Conservation (phyloP, 2,329 filamentous ascomycete genomes). For the Colletotrichum incanum region DNA sequence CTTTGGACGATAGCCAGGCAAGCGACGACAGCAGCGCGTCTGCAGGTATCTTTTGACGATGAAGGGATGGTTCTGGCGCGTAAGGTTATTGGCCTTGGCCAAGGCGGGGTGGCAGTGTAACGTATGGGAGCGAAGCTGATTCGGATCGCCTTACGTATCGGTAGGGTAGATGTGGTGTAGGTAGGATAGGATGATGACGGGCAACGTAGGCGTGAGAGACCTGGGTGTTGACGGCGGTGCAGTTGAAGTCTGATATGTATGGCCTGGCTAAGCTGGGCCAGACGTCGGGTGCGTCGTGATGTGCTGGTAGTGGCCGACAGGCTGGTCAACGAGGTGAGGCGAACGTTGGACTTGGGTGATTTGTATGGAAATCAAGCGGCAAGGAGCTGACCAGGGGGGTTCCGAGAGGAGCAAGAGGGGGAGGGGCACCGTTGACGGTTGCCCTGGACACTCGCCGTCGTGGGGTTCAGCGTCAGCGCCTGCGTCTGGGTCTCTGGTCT, state of each 20-base stretch:
- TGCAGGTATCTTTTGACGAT: slow-evolving; percentile 7
- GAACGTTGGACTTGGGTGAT: slow-evolving; percentile 15
- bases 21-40: slow-evolving; percentile 6
- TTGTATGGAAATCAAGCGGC: slow-evolving; percentile 39
- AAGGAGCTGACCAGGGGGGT: slow-evolving; percentile 29
- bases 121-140: slow-evolving; percentile 10
- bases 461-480: slow-evolving; percentile 19
- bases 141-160: slow-evolving; percentile 21
- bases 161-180: slow-evolving; percentile 15
- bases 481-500: slow-evolving; percentile 7
- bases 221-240: slow-evolving; percentile 4
- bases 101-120: slow-evolving; percentile 30
- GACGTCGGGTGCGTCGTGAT: slow-evolving; percentile 19
- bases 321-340: slow-evolving; percentile 17
- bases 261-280: slow-evolving; percentile 16
- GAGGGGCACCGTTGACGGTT: slow-evolving; percentile 31
- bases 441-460: slow-evolving; percentile 30
- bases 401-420: slow-evolving; percentile 25
- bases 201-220: slow-evolving; percentile 17
- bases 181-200: slow-evolving; percentile 12
- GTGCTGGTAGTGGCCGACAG: slow-evolving; percentile 12
- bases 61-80: slow-evolving; percentile 12
- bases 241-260: slow-evolving; percentile 7
- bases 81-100: slow-evolving; percentile 14
- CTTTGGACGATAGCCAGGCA: slow-evolving; percentile 26